Evolutionary conservation across 2,329 filamentous ascomycete genomes (phyloP), one percentile per base, ranked within the genome.

Genomic region (Xylariaceae sp.): DNA sequence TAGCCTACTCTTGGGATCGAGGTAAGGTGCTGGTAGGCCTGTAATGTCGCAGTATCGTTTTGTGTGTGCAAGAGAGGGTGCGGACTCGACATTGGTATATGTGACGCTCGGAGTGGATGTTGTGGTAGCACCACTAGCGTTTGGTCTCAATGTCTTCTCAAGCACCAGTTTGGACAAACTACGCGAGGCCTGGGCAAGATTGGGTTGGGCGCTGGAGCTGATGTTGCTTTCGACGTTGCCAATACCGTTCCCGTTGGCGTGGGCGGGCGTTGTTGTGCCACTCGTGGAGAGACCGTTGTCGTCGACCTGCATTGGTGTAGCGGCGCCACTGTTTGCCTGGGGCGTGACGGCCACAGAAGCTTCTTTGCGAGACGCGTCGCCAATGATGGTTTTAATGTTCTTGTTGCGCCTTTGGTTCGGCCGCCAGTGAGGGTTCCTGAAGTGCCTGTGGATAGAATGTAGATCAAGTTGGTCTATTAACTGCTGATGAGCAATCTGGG

Each of bases 11-110:
- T 98, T 98, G 3, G 92, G 94, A 60, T 98, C 92, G 21, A 86
- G 79, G 60, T 98, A 98, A 5, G 85, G 83, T 19, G 88, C 87
- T n/a, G 87, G 79, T 49, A 98, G 67, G 1, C 92, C 94, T 1
- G 92, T 98, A 54, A 98, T 77, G 63, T 98, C 94, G 69, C 92
- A 98, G 65, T 97, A 98, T 55, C 84, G 85, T 64, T 83, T 88
- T 58, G 86, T 78, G 51, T 88, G 84, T 35, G 83, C 83, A 54
- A 97, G 69, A 42, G 85, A 92, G 27, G 92, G 92, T 3, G 92
- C 90, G 33, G 87, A 88, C 63, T 97, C 92, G 47, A 98, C 94
- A 59, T 96, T 97, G 5, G 88, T 95, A 63, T 97, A 98, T 1
- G 92, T 96, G 21, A 85, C 85, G 21, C 74, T 77, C 0, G 85